A percentile compares a stretch with the other conserved stretches of the same genome.
These are phyloP conservation scores for Psidium guajava DNA, from an alignment of 345 rosid genomes.

Conservation along the genomic window DNA sequence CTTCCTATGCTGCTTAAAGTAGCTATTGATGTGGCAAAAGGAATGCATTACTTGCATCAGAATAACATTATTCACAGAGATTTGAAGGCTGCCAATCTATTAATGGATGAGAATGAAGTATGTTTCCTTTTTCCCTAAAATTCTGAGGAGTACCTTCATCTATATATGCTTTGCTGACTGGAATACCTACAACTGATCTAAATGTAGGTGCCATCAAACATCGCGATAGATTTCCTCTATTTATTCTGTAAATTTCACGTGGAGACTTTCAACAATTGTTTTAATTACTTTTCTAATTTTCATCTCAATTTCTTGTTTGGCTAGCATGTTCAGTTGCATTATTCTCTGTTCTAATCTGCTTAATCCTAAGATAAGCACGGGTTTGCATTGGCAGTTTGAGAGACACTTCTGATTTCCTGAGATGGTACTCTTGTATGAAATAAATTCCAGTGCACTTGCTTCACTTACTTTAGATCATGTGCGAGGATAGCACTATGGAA, in stretches of 20 bases:
- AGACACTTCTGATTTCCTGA: neutral
- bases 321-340: neutral
- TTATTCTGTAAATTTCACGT: neutral
- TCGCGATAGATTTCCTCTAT: neutral
- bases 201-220: neutral
- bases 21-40: conserved; percentile 13
- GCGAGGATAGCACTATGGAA: neutral
- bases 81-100: conserved; percentile 14
- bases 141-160: neutral
- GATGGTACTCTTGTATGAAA: neutral
- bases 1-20: conserved; percentile 12
- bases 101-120: conserved; percentile 16
- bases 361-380: neutral
- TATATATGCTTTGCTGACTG: neutral
- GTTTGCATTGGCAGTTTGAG: neutral
- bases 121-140: neutral
- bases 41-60: conserved; percentile 20
- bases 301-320: neutral
- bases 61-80: conserved; percentile 17
- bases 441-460: neutral
- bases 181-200: neutral
- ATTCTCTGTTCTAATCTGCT: neutral
- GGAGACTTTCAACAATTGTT: neutral
- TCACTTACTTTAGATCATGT: neutral
- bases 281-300: neutral